Evolutionary conservation across 2,329 filamentous ascomycete species (phyloP), one percentile per base, ranked within the genome.

Genomic region (Aureobasidium melanogenum): DNA sequence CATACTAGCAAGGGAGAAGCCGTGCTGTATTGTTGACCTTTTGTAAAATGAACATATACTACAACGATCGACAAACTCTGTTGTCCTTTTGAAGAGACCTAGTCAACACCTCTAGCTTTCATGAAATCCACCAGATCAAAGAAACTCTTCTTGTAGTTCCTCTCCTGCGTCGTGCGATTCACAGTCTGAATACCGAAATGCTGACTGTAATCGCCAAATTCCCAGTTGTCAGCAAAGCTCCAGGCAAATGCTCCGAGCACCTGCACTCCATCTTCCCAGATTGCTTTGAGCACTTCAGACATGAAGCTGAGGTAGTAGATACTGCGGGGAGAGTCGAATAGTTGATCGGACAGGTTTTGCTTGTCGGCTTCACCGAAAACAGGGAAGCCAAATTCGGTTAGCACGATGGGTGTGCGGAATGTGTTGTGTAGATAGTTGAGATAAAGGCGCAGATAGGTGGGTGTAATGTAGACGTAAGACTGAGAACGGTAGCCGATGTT

Each of bases 391-490:
- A 74, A 74, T 55, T 74, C 72, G 32, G 70, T 69, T 4, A 74
- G 64, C 6, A 68, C 68, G 26, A 74, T 66, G 28, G 80, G 79
- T 0, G 70, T 68, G 34, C 71, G 76, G 74, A 80, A 87, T 0
- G 80, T 84, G 69, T 84, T 84, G 75, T 79, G 83, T 2, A 87
- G 71, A 66, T 85, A 86, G 64, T 75, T 79, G 5, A 84, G 73
- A 64, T 82, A 80, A 58, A 74, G 76, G 57, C 81, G 77, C n/a
- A 87, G 76, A 65, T 83, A 85, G 2, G 75, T 76, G 0, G 83
- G 84, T 0, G 84, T 81, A 36, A 81, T 79, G 70, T 85, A 84
- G n/a, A 82, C 78, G 66, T 84, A 83, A 2, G 75, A 75, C 36
- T 82, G 73, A 2, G 80, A 83, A 14, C 76, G 74, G 63, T 84